phyloP scores from a whole-genome alignment of 352 stramenopile genomes.

The Pythium aphanidermatum region DNA sequence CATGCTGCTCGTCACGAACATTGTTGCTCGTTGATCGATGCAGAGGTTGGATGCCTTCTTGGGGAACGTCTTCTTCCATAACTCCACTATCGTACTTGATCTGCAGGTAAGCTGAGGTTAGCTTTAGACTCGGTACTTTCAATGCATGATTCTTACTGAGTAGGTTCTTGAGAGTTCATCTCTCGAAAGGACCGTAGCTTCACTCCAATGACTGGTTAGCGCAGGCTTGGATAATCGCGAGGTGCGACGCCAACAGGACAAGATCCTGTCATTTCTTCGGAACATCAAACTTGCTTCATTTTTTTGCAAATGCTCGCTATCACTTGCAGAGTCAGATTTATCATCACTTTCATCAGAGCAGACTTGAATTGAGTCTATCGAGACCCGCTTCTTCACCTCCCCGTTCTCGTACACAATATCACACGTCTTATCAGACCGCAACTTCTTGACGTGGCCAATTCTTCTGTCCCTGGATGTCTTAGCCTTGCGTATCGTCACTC shows the following conservation, averaged over 20 bases:
- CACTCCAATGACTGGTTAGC: conserved; percentile 5
- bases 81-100: conserved; percentile 11
- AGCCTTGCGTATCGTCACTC: conserved; percentile 36
- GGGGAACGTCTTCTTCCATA: conserved; percentile 48
- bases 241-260: conserved; percentile 12
- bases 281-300: not conserved
- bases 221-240: conserved; percentile 1
- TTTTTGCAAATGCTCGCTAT: no score
- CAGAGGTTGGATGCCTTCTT: conserved; percentile 22
- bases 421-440: conserved; percentile 49
- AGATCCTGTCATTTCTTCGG: conserved; percentile 2
- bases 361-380: not conserved
- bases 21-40: not conserved
- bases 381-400: conserved; percentile 33
- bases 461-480: conserved; percentile 23
- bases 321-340: no score
- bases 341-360: conserved; percentile 7
- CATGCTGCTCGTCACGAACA: not conserved
- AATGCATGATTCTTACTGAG: no score
- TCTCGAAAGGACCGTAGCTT: conserved; percentile 7
- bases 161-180: conserved; percentile 8
- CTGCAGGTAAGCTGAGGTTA: not conserved
- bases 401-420: conserved; percentile 60
- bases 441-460: conserved; percentile 24
- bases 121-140: no score